Evolutionary conservation across 2,329 filamentous ascomycete species (phyloP).

Genomic region (Cladophialophora immunda): DNA sequence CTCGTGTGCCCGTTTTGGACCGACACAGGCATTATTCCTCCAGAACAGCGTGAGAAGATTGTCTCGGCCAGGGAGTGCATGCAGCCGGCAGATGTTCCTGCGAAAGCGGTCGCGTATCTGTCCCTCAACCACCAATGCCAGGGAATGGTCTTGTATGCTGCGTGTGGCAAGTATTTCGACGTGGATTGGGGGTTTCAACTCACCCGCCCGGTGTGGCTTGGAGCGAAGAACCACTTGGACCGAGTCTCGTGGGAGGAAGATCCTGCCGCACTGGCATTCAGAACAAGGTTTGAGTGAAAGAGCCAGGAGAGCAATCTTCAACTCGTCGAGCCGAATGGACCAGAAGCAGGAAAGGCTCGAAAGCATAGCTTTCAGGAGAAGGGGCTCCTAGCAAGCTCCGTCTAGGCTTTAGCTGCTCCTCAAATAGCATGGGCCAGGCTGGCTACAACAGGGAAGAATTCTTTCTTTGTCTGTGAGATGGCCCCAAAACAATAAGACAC

Average conservation of each 20-base stretch:
- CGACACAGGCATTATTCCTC: neutral
- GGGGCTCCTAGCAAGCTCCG: no score
- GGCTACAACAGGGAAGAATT: no score
- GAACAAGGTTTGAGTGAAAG: neutral
- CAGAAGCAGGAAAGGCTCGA: no score
- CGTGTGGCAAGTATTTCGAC: neutral
- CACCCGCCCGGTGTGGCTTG: conserved; percentile 10
- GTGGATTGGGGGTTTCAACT: neutral
- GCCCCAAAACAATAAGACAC: no score
- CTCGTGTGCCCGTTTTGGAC: neutral
- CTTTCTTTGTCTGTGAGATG: no score
- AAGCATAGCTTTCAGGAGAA: no score
- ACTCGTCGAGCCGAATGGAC: no score
- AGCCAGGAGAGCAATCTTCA: neutral
- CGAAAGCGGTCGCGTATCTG: neutral
- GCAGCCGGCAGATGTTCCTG: neutral
- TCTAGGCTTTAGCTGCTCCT: no score
- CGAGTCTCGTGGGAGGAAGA: conserved; percentile 11
- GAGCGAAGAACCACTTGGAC: conserved; percentile 6
- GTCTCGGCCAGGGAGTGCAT: neutral
- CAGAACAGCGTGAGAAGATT: neutral
- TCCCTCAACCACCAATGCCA: neutral
- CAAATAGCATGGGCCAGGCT: no score
- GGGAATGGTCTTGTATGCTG: neutral
- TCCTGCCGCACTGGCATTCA: neutral